These are phyloP conservation scores for Penicillium mononematosum DNA, from an alignment of 495 filamentous ascomycete species.

Conservation along the genomic window DNA sequence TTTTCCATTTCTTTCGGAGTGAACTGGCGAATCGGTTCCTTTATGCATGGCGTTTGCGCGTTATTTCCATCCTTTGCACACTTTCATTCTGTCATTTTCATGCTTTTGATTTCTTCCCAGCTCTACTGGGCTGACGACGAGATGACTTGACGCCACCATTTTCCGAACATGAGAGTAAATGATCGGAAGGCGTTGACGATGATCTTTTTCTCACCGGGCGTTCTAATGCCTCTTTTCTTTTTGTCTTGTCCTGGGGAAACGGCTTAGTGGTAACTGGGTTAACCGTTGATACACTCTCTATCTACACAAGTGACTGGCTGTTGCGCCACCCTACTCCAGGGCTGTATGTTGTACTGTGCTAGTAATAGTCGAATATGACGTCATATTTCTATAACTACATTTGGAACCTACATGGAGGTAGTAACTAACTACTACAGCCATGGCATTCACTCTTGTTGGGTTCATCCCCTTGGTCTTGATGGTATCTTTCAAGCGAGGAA, in stretches of 20 bases:
- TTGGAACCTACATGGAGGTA: too few species aligned
- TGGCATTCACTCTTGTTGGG: background rate
- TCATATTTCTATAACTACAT: background rate
- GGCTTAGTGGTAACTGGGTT: background rate
- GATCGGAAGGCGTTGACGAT: slow-evolving; percentile 27
- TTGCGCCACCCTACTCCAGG: background rate
- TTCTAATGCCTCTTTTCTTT: slow-evolving; percentile 20
- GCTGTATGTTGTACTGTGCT: background rate
- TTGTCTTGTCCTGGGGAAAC: slow-evolving; percentile 1
- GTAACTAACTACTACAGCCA: too few species aligned
- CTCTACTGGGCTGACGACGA: slow-evolving; percentile 20
- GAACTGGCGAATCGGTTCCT: slow-evolving; percentile 18
- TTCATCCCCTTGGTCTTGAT: background rate
- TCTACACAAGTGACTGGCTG: background rate
- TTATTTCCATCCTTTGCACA: background rate
- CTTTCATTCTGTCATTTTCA: slow-evolving; percentile 12
- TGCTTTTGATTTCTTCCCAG: slow-evolving; percentile 23
- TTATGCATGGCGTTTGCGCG: slow-evolving; percentile 24
- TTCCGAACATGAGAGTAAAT: slow-evolving; percentile 21
- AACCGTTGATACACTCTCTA: background rate
- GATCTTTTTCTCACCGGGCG: slow-evolving; percentile 20
- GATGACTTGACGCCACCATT: slow-evolving; percentile 28
- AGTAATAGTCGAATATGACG: background rate
- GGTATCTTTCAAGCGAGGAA: too few species aligned
- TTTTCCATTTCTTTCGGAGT: slow-evolving; percentile 15